Evolutionary conservation across 768 basidiomycete species (phyloP), one percentile per base, ranked within the genome.

Genomic region (Boletus vinaceobasis): DNA sequence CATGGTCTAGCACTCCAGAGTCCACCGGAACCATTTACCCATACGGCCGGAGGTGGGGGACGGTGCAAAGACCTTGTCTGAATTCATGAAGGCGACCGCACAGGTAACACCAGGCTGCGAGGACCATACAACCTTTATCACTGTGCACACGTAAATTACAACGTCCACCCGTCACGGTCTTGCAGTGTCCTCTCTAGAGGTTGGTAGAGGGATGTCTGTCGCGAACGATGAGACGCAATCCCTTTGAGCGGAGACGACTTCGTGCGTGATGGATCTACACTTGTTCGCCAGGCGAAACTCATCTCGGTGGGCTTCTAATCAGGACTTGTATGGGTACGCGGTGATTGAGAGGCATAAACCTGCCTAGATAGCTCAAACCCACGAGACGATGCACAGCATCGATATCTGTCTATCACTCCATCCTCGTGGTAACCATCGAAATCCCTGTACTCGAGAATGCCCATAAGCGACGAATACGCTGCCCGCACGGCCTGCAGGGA

Each of bases 401-500:
- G 27, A 32, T 13, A 46, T 10, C 13, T 14, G 5, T 15, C 13
- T 15, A 17, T 53, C 29, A 6, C 26, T 29, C 17, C 35, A 17
- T 39, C 21, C 8, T 32, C 29, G n/a, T 13, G 53, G 44, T 32
- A 39, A 2, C 14, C 49, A 43, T 27, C n/a, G 10, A 21, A n/a
- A 31, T 4, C 11, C 33, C 6, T 27, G 21, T 15, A 23, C 33
- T 21, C 37, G 11, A 38, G 17, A 13, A 63, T 63, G 62, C 58
- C 58, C 40, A 37, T 63, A 23, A 63, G 32, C 43, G 50, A 60
- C 44, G 55, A 63, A 52, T 63, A 59, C 7, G 58, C 61, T 26
- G 53, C 61, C 17, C 50, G 55, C n/a, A 63, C 61, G n/a, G 50
- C 48, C 43, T 63, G 61, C 31, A 54, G 55, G 46, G 46, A 57